These are phyloP conservation scores for Tuber brumale DNA, from an alignment of 495 filamentous ascomycete species.

Conservation along the genomic window DNA sequence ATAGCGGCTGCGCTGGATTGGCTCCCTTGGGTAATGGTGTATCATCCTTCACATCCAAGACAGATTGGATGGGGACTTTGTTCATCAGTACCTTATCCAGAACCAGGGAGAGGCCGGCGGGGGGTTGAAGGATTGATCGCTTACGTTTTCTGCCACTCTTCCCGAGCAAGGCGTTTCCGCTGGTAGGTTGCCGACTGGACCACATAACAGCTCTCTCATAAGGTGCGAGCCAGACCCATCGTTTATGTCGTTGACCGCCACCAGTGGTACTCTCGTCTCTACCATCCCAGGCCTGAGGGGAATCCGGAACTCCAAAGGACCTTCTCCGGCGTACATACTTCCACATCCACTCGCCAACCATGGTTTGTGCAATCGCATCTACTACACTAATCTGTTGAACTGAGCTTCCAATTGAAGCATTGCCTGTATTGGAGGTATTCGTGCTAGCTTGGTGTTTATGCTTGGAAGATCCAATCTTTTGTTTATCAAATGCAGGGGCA, in stretches of 20 bases:
- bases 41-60: conserved; percentile 92
- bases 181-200: conserved; percentile 95
- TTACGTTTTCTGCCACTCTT: conserved; percentile 94
- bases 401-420: conserved; percentile 54
- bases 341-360: conserved; percentile 99
- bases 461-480: conserved; percentile 44
- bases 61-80: conserved; percentile 87
- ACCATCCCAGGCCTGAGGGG: conserved; percentile 50
- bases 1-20: conserved; percentile 50
- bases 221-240: conserved; percentile 97
- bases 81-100: conserved; percentile 41
- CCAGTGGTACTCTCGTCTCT: conserved; percentile 53
- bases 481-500: conserved; percentile 46
- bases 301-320: conserved; percentile 78
- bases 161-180: conserved; percentile 78
- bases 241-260: conserved; percentile 68
- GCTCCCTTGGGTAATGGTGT: conserved; percentile 74
- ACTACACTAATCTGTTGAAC: conserved; percentile 74
- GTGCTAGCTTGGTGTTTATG: conserved; percentile 41
- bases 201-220: conserved; percentile 95
- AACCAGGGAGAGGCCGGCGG: conserved; percentile 36
- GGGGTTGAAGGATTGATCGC: conserved; percentile 46
- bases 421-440: conserved; percentile 49
- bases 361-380: conserved; percentile 96
- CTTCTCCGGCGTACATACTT: conserved; percentile 91